Conservation (phyloP, 768 basidiomycete genomes). For the Hypholoma sublateritium region DNA sequence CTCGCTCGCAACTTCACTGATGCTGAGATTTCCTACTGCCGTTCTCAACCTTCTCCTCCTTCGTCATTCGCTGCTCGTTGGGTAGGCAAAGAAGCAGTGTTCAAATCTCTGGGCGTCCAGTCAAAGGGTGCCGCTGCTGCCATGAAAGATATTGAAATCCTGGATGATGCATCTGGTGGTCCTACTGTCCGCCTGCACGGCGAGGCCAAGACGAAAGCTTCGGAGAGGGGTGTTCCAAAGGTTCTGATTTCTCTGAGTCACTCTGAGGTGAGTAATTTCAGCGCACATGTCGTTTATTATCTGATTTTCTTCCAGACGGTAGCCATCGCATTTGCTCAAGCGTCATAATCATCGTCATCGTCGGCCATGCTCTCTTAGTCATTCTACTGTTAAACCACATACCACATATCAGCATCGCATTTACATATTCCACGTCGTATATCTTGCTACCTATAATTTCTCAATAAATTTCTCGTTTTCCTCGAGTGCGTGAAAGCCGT, state of each 20-base stretch:
- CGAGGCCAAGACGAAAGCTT: constrained; percentile 74
- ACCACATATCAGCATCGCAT: constrained; percentile 8
- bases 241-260: constrained; percentile 89
- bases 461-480: constrained; percentile 17
- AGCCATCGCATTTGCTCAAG: constrained; percentile 88
- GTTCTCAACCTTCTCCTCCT: constrained; percentile 76
- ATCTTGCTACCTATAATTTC: constrained; percentile 3
- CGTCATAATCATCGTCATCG: constrained; percentile 35
- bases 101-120: constrained; percentile 90
- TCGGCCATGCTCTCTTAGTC: not conserved
- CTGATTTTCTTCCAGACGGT: constrained; percentile 53
- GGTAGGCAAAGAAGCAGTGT: constrained; percentile 96
- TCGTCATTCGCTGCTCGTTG: constrained; percentile 97
- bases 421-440: constrained; percentile 3
- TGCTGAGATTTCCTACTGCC: constrained; percentile 85
- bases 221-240: constrained; percentile 67
- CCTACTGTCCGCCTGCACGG: constrained; percentile 79
- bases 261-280: constrained; percentile 68
- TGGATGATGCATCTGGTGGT: constrained; percentile 74
- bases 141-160: constrained; percentile 98
- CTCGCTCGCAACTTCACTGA: constrained; percentile 91
- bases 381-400: constrained; percentile 11
- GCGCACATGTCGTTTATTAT: not conserved
- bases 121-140: constrained; percentile 91
- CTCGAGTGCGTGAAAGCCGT: not conserved